Base-by-base conservation (phyloP, 2,329 filamentous ascomycete species). In the Ascochyta koolunga region DNA sequence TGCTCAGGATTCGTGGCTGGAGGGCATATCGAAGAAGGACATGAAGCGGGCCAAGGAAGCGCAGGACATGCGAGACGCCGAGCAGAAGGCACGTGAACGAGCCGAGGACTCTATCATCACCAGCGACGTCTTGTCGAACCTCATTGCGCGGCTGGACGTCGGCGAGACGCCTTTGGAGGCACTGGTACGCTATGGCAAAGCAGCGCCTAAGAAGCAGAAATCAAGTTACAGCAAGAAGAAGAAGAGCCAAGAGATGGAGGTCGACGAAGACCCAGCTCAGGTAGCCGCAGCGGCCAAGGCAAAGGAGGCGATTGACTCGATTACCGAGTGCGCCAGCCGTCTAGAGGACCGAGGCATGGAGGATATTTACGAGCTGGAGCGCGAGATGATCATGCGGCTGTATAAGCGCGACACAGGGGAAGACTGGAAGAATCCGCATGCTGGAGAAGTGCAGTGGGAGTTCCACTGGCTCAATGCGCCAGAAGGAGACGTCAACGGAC, bases 1-100 rank as follows among this genome's bases (percentile, higher is more conserved):
- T 0, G 85, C 90, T 21, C 92, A 99, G 73, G 95, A 99, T 77
- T 84, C 84, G 27, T 99, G 95, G 95, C 78, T 99, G 18, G 90
- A 96, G 38, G 95, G 95, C 0, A 79, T 97, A 18, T 95, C 89
- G 62, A 97, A 96, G 73, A 96, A 93, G 74, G 92, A 97, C 54
- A 96, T 98, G 82, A 90, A 87, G 70, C 87, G 86, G 59, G 95
- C 95, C 0, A 91, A 88, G 35, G 91, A 90, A 59, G 95, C 95
- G 3, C 90, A 95, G 50, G 89, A 96, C 67, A 91, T 88, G 76
- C 84, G 93, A 25, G 91, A 96, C 58, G 85, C 86, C 1, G 92
- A 96, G 68, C 82, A 86, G 46, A 84, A 89, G 53, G 82, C 87
- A 66, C 86, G 87, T 63, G 86, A 88, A 53, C 82, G 88, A 22